Evolutionary conservation across 164 flowering plant species (phyloP).

Genomic region (Cinnamomum chago): DNA sequence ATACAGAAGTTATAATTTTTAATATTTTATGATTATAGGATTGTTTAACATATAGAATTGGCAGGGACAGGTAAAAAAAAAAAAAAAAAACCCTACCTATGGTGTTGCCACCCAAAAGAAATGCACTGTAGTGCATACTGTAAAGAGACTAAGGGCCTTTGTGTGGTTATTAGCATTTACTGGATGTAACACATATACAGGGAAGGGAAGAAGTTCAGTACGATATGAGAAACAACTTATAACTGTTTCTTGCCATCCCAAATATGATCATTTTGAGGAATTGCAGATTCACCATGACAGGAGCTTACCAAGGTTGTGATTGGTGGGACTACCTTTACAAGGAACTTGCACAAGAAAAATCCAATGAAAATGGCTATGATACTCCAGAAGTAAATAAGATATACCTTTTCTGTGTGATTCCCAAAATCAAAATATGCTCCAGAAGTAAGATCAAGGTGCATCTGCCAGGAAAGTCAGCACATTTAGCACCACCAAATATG

Average conservation of each 20-base stretch:
- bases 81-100: not conserved
- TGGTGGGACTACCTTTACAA: too few relatives aligned
- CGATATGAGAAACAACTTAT: not conserved
- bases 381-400: not conserved
- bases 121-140: not conserved
- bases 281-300: not conserved
- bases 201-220: not conserved
- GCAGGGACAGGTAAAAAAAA: not conserved
- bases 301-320: not conserved
- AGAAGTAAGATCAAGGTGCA: slow-evolving; percentile 62
- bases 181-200: not conserved
- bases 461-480: slow-evolving; percentile 37
- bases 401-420: slow-evolving; percentile 88
- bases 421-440: slow-evolving; percentile 95
- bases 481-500: not conserved
- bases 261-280: not conserved
- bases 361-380: not conserved
- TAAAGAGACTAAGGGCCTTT: not conserved
- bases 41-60: too few relatives aligned
- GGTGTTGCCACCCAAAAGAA: not conserved
- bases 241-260: not conserved
- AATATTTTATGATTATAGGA: too few relatives aligned
- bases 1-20: too few relatives aligned
- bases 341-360: too few relatives aligned
- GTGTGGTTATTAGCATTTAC: not conserved